Evolutionary conservation across 1,284 basidiomycete species (phyloP), one percentile per base, ranked within the genome.

Genomic region (Leccinum laetum): DNA sequence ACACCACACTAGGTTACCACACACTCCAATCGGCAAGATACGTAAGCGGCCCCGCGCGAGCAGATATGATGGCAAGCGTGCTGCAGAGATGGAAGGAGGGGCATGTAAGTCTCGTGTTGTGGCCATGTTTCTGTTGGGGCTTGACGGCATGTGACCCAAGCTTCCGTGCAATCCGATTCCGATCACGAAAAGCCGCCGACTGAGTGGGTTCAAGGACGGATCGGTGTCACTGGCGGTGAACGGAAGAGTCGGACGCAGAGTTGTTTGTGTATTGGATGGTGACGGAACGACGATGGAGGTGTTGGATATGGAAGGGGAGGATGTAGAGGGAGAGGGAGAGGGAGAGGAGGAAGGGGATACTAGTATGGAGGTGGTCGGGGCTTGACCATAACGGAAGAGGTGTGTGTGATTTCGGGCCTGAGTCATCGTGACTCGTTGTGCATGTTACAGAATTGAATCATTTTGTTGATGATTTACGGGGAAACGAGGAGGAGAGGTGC

Each of bases 251-350:
- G 90, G 90, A 66, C 86, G 92, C 71, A 82, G 90, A 73, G 86
- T 92, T 61, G 90, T 86, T 16, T 92, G 91, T 75, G 84, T 93
- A 64, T 75, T 93, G 74, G 89, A 90, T 74, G 79, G 75, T 65
- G 80, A 80, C 61, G 90, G 90, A 68, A 81, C 79, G 68, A 79
- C 78, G 67, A 75, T 92, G 80, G 91, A 94, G 79, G 83, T 89
- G 61, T 79, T 93, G 71, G 92, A 94, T 81, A 82, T 94, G 79
- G 92, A 92, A 79, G 89, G 84, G 82, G 87, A 72, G 72, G 87
- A 79, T 67, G 78, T 77, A 68, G 81, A 81, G 70, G 78, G 68
- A 58, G 78, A 72, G 14, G 77, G 70, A 68, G 81, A 81, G 70
- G 78, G 68, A 58, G 78, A 72, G 14, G 77, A 70, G 56, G 71